Base-by-base conservation (phyloP, 2,329 filamentous ascomycete genomes). In the Fusarium sp. region DNA sequence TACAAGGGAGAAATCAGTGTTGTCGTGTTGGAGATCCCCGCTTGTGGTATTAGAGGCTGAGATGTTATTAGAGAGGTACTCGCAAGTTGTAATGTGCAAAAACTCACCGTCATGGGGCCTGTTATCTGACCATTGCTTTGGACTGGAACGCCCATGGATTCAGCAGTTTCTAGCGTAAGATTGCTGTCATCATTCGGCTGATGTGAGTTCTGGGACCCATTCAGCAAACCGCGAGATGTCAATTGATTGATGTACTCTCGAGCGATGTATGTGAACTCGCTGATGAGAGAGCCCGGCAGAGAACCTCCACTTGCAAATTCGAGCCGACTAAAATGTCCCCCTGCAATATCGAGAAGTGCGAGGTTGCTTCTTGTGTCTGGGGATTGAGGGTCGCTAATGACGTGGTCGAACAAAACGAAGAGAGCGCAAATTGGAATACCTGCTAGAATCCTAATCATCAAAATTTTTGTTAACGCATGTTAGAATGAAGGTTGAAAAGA, bases 381-480 rank as follows among this genome's bases (percentile, higher is more conserved):
- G 5, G 66, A 65, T 14, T 48, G 56, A 0, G 71, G 71, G 2
- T 71, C 54, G 15, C 63, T 70, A 20, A 73, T 68, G 2, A 73
- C 63, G 9, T 72, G 66, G 9, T 73, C 71, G 5, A 73, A 73
- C 6, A 73, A 50, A 17, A 73, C 60, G 13, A 73, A 73, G 1
- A 72, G 54, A 6, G 71, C 71, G 6, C 64, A 62, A 5, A 73
- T 33, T 2, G 71, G 71, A 3, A 73, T 72, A 0, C 58, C 71
- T 11, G 66, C 71, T 3, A 73, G 31, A 6, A 73, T 61, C 71
- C 71, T 73, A n/a, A 1, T 15, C 1, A 17, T 7, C 7, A 15
- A 18, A 3, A 39, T n/a, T 39, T n/a, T 4, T 2, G 2, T 24
- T 5, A 38, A 33, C 15, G 28, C 7, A 2, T 3, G 15, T 43